phyloP scores from a whole-genome alignment of 1,139 yeast genomes.

The Oligophagozyma castellii region DNA sequence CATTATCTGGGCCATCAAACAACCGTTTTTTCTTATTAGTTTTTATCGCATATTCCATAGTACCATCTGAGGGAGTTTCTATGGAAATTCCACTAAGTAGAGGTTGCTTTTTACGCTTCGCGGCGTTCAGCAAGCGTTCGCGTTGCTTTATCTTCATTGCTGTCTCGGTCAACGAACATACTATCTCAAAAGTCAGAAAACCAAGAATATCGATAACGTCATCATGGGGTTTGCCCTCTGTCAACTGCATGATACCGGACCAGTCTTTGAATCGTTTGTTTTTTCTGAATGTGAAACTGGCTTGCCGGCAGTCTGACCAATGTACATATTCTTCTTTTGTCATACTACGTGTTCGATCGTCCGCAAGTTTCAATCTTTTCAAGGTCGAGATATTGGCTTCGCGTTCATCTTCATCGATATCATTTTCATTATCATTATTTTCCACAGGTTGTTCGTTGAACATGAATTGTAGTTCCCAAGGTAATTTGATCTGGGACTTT shows the following conservation, averaged over 20 bases:
- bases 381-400: constrained; percentile 85
- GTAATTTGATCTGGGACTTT: constrained; percentile 69
- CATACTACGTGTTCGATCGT: constrained; percentile 86
- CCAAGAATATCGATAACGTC: constrained; percentile 95
- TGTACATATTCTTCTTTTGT: constrained; percentile 95
- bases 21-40: constrained; percentile 43
- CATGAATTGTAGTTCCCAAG: constrained; percentile 95
- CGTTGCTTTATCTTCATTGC: constrained; percentile 69
- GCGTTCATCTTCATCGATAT: constrained; percentile 60
- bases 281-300: constrained; percentile 88
- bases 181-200: constrained; percentile 89
- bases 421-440: constrained; percentile 65
- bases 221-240: constrained; percentile 88
- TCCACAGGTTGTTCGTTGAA: constrained; percentile 80
- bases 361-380: constrained; percentile 82
- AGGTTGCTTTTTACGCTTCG: constrained; percentile 21
- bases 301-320: constrained; percentile 98
- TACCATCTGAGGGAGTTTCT: constrained; percentile 19
- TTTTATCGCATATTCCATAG: constrained; percentile 12
- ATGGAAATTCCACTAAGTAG: too few relatives aligned
- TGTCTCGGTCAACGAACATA: constrained; percentile 84
- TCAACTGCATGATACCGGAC: constrained; percentile 77
- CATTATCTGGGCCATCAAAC: constrained; percentile 86
- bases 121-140: constrained; percentile 37
- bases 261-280: constrained; percentile 89